Base-by-base conservation (phyloP, 108 stramenopile species). In the Craspedostauros australis region DNA sequence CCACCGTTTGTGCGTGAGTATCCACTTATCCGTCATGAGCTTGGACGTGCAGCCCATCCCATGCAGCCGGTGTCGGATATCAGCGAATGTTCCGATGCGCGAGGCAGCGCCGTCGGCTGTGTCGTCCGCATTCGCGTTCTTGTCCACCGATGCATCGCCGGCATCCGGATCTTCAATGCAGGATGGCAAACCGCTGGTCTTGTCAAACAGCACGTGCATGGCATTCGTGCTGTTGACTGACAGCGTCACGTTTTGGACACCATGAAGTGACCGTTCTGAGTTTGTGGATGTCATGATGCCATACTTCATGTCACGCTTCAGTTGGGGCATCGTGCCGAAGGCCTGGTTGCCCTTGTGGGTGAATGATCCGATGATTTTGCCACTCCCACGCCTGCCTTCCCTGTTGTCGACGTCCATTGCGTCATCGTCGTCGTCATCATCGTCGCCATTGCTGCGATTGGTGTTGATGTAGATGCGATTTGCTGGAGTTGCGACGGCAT, bases 1-100 rank as follows among this genome's bases (percentile, higher is more conserved):
- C 79, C 82, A 82, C 40, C 78, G 62, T 32, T 63, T 72, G 50
- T 93, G 91, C 55, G 87, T 93, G 3, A 37, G 36, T 20, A 93
- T 62, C 84, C 84, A 93, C 27, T 48, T 62, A 14, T 73, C 62
- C 19, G 50, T 55, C 18, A 93, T 46, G 28, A 72, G 49, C 0
- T 49, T 41, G 12, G 28, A 38, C 18, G 84, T 53, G 52, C 83
- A 91, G 8, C 72, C 78, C 39, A 64, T 54, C 15, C 43, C 39
- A 9, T 65, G 16, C 38, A 89, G 53, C 44, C 72, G 50, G 16
- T 40, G 12, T 15, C 59, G 50, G 25, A 79, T 55, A 19, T 79
- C 75, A 27, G 20, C 5, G 11, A 20, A 20, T 1, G 26, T 23
- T 26, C 61, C 49, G 5, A 75, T 44, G n/a, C n/a, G n/a, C n/a